phyloP scores from a whole-genome alignment of 2,329 filamentous ascomycete genomes.

The Pleoardoris graminearum region DNA sequence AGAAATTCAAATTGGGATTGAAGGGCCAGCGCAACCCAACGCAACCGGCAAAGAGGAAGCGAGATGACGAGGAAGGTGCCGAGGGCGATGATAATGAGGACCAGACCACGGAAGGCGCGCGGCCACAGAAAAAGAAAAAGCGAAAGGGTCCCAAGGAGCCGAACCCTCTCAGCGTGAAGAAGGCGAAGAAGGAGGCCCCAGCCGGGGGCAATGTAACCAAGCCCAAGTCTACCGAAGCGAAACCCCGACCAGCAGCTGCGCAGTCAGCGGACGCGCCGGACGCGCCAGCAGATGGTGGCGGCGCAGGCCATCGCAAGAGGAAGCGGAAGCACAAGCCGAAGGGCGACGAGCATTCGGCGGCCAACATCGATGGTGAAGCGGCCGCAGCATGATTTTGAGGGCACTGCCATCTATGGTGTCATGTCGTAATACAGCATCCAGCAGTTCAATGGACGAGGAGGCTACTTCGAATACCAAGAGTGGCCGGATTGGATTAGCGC shows the following conservation, averaged over 20 bases:
- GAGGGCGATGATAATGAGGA: constrained; percentile 25
- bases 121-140: constrained; percentile 54
- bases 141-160: constrained; percentile 66
- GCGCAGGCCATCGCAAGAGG: constrained; percentile 40
- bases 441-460: neutral
- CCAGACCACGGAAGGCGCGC: constrained; percentile 23
- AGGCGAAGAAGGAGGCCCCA: constrained; percentile 58
- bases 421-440: neutral
- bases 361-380: constrained; percentile 19
- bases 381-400: constrained; percentile 22
- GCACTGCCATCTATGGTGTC: neutral
- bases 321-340: constrained; percentile 47
- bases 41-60: constrained; percentile 41
- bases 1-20: constrained; percentile 73
- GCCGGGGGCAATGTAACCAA: constrained; percentile 17
- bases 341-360: constrained; percentile 23
- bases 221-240: constrained; percentile 16
- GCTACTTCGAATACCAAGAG: too few species aligned
- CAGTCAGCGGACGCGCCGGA: constrained; percentile 16
- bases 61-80: constrained; percentile 55
- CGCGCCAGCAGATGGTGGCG: constrained; percentile 22
- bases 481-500: too few species aligned
- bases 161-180: constrained; percentile 73
- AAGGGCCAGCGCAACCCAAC: constrained; percentile 50
- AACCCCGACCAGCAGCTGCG: constrained; percentile 11